Percentiles rank a stretch among this genome's conserved stretches.
Conservation (phyloP, 495 filamentous ascomycete species). For the Zalerion maritima region DNA sequence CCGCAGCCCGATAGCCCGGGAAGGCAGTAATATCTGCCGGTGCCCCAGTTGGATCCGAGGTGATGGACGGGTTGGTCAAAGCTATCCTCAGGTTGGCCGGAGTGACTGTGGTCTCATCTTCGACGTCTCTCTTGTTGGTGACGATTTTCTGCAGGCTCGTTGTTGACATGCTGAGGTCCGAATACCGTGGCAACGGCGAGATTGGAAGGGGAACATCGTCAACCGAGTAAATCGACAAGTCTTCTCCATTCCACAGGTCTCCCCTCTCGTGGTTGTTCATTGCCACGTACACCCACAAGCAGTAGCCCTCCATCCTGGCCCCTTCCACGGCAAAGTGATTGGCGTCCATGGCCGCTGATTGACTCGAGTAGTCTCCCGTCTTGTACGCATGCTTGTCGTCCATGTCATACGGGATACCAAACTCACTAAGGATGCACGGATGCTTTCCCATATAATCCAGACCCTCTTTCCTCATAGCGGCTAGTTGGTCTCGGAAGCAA, state of each 20-base stretch:
- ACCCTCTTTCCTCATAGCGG: conserved; percentile 78
- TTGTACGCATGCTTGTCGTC: conserved; percentile 88
- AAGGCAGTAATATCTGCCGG: conserved; percentile 37
- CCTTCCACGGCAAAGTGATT: conserved; percentile 90
- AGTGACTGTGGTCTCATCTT: conserved; percentile 41
- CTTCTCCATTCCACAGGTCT: conserved; percentile 95
- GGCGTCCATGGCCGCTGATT: conserved; percentile 89
- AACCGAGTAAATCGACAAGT: conserved; percentile 73
- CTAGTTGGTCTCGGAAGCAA: conserved; percentile 83
- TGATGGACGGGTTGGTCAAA: conserved; percentile 57
- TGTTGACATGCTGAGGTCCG: conserved; percentile 23
- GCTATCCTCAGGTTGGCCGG: conserved; percentile 60
- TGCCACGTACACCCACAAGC: conserved; percentile 74
- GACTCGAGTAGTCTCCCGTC: conserved; percentile 90
- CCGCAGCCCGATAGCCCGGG: conserved; percentile 73
- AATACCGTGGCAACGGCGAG: conserved; percentile 25
- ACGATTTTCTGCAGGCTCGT: conserved; percentile 16
- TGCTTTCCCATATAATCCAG: conserved; percentile 77
- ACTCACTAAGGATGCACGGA: conserved; percentile 84
- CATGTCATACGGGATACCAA: conserved; percentile 98
- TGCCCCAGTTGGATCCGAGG: conserved; percentile 36
- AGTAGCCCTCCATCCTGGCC: conserved; percentile 64
- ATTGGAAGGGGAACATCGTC: conserved; percentile 63
- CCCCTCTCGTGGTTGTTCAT: conserved; percentile 81
- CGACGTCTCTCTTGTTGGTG: conserved; percentile 25